phyloP scores from a whole-genome alignment of 2,329 filamentous ascomycete species.

The Pseudocercospora cruenta region DNA sequence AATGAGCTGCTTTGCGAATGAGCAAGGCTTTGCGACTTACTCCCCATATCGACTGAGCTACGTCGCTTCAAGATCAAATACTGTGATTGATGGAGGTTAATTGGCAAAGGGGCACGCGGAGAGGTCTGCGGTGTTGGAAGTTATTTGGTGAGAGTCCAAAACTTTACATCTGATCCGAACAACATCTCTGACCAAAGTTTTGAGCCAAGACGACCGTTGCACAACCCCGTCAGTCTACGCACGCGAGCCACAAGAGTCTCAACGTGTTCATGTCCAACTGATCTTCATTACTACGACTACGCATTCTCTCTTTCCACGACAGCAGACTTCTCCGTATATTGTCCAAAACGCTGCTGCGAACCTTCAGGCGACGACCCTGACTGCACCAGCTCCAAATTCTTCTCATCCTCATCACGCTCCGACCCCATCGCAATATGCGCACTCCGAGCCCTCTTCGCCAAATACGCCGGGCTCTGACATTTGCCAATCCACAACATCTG shows the following conservation, averaged over 20 bases:
- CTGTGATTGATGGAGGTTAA: neutral
- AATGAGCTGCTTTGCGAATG: too few species aligned
- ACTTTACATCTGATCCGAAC: neutral
- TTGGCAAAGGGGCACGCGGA: neutral
- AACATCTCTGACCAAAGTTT: neutral
- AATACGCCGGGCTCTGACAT: slow-evolving; percentile 24
- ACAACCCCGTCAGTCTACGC: neutral
- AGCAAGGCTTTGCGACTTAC: neutral
- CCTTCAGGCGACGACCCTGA: neutral
- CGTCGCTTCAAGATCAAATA: neutral
- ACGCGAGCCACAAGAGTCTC: neutral
- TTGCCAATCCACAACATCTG: slow-evolving; percentile 37
- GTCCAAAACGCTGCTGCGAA: neutral
- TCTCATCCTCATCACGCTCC: neutral
- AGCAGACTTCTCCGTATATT: neutral
- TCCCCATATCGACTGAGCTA: neutral
- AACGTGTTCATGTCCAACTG: neutral
- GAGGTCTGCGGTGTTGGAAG: neutral
- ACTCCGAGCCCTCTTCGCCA: slow-evolving; percentile 1
- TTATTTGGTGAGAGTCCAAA: neutral
- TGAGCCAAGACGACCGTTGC: neutral
- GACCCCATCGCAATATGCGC: neutral
- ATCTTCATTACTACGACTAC: neutral
- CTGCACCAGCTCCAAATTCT: neutral
- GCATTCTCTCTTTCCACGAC: neutral